Base-by-base conservation (phyloP, 805 yeast species). In the Lachancea kluyveri region DNA sequence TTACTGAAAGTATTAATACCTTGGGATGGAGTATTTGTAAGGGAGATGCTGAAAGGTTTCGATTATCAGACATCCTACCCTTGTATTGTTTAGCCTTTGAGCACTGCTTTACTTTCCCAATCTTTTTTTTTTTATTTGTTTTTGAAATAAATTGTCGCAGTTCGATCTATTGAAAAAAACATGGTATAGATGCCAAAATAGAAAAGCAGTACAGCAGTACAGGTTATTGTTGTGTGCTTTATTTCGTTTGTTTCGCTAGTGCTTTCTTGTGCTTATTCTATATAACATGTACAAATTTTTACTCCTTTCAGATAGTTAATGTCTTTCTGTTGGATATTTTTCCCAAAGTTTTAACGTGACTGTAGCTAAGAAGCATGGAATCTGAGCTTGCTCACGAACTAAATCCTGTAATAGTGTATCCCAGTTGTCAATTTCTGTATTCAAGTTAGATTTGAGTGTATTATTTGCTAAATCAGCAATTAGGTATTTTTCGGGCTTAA, bases 341-440 rank as follows among this genome's bases (percentile, higher is more conserved):
- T 79, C 81, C 59, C 72, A 78, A 10, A 85, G 53, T 49, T 73
- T 79, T 33, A 86, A 59, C 25, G 76, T 82, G 39, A 86, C 58
- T 1, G 88, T 85, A 36, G 88, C 77, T 33, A 86, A 59, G 42
- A 86, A 79, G 41, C 94, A 80, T 0, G 92, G 82, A 10, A 84
- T 72, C 43, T 82, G 85, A 17, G 69, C 70, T 41, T 75, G 72
- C 24, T 80, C 80, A 24, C 65, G 63, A 2, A 82, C 72, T 87
- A 92, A 84, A 36, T 71, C 70, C 7, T 68, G 57, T 10, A 81
- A 67, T 36, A 84, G 62, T 28, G 72, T 68, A 37, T 72, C 71
- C 57, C 65, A 59, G 36, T 62, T 62, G 8, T 46, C 46, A 6
- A 52, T 29, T 17, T 50, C 58, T 4, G 43, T 40, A 8, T 48